Evolutionary conservation across 768 basidiomycete genomes (phyloP).

Genomic region (Kwoniella bestiolae): DNA sequence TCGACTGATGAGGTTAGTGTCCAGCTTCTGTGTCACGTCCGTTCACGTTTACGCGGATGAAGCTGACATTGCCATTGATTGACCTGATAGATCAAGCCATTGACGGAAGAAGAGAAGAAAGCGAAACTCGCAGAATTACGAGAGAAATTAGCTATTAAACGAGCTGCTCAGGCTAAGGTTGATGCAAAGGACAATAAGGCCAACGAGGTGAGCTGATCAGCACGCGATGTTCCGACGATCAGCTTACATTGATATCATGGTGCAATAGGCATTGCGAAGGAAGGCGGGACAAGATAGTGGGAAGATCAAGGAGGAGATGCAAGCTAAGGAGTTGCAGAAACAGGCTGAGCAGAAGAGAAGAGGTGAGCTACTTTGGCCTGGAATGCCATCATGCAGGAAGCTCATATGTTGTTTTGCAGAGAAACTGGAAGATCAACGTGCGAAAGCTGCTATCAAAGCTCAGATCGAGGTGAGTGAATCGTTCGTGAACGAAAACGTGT

Average conservation of each 20-base stretch:
- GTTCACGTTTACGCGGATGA: slow-evolving; percentile 11
- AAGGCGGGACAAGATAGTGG: slow-evolving; percentile 81
- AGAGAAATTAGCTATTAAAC: slow-evolving; percentile 78
- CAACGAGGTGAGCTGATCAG: slow-evolving; percentile 44
- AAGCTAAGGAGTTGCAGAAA: slow-evolving; percentile 60
- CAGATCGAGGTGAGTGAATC: slow-evolving; percentile 73
- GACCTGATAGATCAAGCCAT: slow-evolving; percentile 73
- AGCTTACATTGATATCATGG: not conserved
- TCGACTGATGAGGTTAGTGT: slow-evolving; percentile 81
- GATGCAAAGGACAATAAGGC: slow-evolving; percentile 69
- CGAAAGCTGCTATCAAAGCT: slow-evolving; percentile 81
- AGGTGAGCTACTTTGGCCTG: slow-evolving; percentile 61
- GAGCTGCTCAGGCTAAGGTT: slow-evolving; percentile 70
- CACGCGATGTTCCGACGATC: too few relatives aligned
- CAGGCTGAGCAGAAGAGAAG: slow-evolving; percentile 79
- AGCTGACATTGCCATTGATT: not conserved
- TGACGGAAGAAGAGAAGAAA: slow-evolving; percentile 92
- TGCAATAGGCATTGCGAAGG: slow-evolving; percentile 70
- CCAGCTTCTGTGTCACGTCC: not conserved
- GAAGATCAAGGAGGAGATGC: slow-evolving; percentile 74
- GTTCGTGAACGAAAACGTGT: too few relatives aligned
- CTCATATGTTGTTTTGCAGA: slow-evolving; percentile 61
- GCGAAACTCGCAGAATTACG: slow-evolving; percentile 77
- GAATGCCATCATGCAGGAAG: not conserved
- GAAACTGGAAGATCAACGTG: slow-evolving; percentile 85